Evolutionary conservation across 1,139 yeast genomes (phyloP), one percentile per base, ranked within the genome.

Genomic region (Saccharomyces hybrid): DNA sequence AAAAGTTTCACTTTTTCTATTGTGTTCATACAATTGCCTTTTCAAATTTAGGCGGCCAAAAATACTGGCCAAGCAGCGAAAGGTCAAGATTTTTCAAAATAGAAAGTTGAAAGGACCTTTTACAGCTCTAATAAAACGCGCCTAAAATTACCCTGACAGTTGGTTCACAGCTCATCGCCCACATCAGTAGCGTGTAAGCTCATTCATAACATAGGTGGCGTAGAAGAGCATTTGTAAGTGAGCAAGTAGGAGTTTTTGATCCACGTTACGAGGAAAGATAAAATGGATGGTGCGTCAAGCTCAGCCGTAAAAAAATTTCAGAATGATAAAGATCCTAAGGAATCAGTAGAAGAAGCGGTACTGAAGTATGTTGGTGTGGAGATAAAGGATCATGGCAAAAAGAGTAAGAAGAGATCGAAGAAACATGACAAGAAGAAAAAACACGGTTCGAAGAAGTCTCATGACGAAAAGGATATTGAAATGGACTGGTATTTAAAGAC

Each of bases 301-400:
- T 31, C 34, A 31, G 34, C 6, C 34, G 34, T 31, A 31, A 31
- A 31, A 31, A 31, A 31, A 31, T 31, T 31, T 4, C 34, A 56
- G 28, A 58, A 51, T 31, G 31, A 30, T 14, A 57, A 54, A 31
- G 42, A 57, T 47, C 54, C 52, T 44, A 64, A 62, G 50, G 69
- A 66, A 52, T 66, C 69, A 11, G 70, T 68, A 1, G 71, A 68
- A 62, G 90, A 86, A 13, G 91, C 89, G 0, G 88, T 85, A 34
- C 76, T 85, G 81, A 78, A 81, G 56, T 80, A 80, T 61, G 91
- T 85, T 8, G 87, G 86, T 31, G 34, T 31, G 2, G 34, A 31
- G 4, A 31, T 31, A 31, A 25, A 49, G 11, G 51, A 49, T 14
- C 20, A 13, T 16, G 51, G 42, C 13, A 41, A 49, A 20, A 13